Evolutionary conservation across 2,329 filamentous ascomycete species (phyloP), one percentile per base, ranked within the genome.

Genomic region (Alternaria atra): DNA sequence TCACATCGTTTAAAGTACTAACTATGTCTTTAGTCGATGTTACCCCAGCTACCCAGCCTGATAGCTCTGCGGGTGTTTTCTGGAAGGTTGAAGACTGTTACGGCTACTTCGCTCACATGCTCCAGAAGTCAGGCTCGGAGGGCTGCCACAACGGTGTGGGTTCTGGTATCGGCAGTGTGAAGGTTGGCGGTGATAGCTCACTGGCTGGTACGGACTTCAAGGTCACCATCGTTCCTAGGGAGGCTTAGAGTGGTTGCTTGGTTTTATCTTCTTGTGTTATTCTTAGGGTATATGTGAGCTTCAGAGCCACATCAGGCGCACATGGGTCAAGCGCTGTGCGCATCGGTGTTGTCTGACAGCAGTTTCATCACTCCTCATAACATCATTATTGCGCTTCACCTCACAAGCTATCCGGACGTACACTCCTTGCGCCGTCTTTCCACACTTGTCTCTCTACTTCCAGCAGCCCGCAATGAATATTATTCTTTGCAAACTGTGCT

Each of bases 61-160:
- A 55, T 20, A 46, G 46, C 25, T 64, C 64, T 10, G 54, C 66
- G 17, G 64, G 60, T 5, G 71, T 70, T 13, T 66, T 68, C 48
- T 74, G 72, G 70, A 64, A 60, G 4, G 60, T 59, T 17, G 48
- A 61, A 10, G 73, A 76, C 13, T 76, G 73, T 63, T 71, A 73
- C 44, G 73, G 72, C 1, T 76, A 75, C 52, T 73, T 76, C 37
- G 55, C 62, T 9, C 47, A 67, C 8, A 58, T 75, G 50, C 54
- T 76, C 0, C 43, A 63, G 40, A 67, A 72, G 39, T 30, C 35
- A 43, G 62, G 55, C 3, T 64, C 67, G 0, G 54, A 69, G 17
- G 72, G 71, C 9, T 76, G 73, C 30, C 61, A 62, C n/a, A 60
- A 47, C 15, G 23, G 47, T 13, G 51, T 54, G 29, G 73, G 69